phyloP scores from a whole-genome alignment of 495 filamentous ascomycete species.

The Penicillium steckii region DNA sequence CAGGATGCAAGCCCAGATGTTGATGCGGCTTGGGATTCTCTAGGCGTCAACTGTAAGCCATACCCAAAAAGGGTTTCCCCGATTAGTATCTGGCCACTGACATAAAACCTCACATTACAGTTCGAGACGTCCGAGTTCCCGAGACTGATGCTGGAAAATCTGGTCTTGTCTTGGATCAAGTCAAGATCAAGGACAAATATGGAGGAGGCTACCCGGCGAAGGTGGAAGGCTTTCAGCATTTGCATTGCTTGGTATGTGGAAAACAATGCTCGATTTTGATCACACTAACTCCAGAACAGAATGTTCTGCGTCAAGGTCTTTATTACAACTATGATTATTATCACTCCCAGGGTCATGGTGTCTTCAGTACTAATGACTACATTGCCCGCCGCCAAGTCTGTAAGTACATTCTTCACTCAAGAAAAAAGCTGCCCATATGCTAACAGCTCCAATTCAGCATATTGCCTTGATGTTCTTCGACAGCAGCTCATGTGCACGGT shows the following conservation, averaged over 20 bases:
- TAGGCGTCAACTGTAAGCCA: conserved; percentile 50
- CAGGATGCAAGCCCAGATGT: conserved; percentile 50
- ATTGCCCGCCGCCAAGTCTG: conserved; percentile 51
- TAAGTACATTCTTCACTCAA: conserved; percentile 16
- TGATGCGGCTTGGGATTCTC: conserved; percentile 55
- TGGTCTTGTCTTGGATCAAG: conserved; percentile 46
- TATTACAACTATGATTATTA: conserved; percentile 61
- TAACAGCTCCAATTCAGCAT: conserved; percentile 25
- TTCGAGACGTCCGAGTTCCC: conserved; percentile 40
- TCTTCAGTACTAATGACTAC: conserved; percentile 48
- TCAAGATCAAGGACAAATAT: conserved; percentile 49
- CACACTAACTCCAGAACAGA: conserved; percentile 21
- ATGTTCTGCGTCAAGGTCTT: conserved; percentile 53
- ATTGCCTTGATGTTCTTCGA: conserved; percentile 55
- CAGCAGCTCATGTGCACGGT: conserved; percentile 57
- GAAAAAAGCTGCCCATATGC: neutral
- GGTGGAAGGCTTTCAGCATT: conserved; percentile 56
- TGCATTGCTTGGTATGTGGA: conserved; percentile 52
- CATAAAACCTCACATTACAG: no score
- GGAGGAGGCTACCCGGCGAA: conserved; percentile 55
- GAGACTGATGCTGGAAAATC: conserved; percentile 32
- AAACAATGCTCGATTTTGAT: neutral
- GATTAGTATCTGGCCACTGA: neutral
- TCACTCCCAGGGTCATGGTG: conserved; percentile 39
- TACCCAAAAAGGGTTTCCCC: neutral